Conservation (phyloP, 345 rosid species). For the Toxicodendron radicans region DNA sequence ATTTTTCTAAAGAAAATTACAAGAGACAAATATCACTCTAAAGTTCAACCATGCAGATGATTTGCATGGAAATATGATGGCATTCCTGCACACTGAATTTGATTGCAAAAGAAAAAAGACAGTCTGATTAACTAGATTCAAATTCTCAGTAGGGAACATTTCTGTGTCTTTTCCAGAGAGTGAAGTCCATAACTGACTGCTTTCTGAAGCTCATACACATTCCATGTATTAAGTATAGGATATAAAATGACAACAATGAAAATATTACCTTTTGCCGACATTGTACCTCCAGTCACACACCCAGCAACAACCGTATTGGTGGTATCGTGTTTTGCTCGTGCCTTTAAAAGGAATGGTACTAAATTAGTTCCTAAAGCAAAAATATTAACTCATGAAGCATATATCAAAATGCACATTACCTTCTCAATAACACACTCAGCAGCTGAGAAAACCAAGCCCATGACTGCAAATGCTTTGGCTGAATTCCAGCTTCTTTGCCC, state of each 20-base stretch:
- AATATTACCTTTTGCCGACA: conserved; percentile 77
- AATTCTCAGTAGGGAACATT: not conserved
- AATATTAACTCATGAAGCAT: not conserved
- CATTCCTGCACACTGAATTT: not conserved
- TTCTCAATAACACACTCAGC: conserved; percentile 89
- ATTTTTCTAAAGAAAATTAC: too few relatives aligned
- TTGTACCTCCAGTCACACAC: conserved; percentile 86
- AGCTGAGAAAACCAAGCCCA: conserved; percentile 91
- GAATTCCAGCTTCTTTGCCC: conserved; percentile 84
- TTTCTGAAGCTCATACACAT: not conserved
- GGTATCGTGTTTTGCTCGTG: conserved; percentile 83
- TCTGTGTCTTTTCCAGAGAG: not conserved
- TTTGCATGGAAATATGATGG: not conserved
- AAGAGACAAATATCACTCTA: not conserved
- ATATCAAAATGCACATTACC: conserved; percentile 40
- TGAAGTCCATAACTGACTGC: conserved; percentile 7
- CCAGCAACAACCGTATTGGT: conserved; percentile 84
- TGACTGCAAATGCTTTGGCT: conserved; percentile 82
- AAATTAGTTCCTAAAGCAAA: not conserved
- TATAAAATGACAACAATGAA: conserved; percentile 12
- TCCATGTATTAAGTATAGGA: not conserved
- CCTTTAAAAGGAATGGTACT: conserved; percentile 35
- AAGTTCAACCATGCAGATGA: not conserved
- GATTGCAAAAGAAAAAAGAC: not conserved
- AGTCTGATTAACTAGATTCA: not conserved